A percentile compares a stretch with the other conserved stretches of the same genome.
These are phyloP conservation scores for Pyricularia grisea DNA, from an alignment of 2,329 filamentous ascomycete species.

Conservation along the genomic window DNA sequence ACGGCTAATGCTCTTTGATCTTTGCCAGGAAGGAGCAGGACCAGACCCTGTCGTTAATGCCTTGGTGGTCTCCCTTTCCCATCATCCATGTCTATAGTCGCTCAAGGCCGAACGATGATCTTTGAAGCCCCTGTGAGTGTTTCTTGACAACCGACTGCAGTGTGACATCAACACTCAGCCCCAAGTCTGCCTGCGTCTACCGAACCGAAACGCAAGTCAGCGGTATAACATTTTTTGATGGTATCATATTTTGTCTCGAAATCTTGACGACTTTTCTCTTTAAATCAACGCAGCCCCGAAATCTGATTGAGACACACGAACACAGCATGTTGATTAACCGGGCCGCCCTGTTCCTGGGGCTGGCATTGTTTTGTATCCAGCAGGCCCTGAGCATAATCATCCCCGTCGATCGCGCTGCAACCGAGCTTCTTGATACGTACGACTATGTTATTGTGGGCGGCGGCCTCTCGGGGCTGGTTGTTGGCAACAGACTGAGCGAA, in stretches of 20 bases:
- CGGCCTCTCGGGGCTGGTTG: conserved; percentile 41
- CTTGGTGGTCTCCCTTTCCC: neutral
- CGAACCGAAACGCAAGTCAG: neutral
- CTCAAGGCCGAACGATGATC: neutral
- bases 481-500: conserved; percentile 37
- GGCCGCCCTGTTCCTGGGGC: neutral
- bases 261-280: neutral
- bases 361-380: neutral
- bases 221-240: neutral
- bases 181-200: neutral
- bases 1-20: neutral
- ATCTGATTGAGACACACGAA: neutral
- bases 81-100: neutral
- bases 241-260: neutral
- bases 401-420: neutral
- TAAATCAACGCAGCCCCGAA: neutral
- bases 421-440: conserved; percentile 6
- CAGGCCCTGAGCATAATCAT: neutral
- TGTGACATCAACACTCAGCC: neutral
- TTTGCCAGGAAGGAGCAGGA: neutral
- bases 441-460: conserved; percentile 36
- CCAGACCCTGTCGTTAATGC: neutral
- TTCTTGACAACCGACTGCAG: neutral
- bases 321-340: neutral
- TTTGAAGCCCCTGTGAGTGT: neutral